Percentiles rank a stretch among this genome's conserved stretches.
Evolutionary conservation across 306 rosid genomes (phyloP).

Genomic region (Prinsepia uniflora): DNA sequence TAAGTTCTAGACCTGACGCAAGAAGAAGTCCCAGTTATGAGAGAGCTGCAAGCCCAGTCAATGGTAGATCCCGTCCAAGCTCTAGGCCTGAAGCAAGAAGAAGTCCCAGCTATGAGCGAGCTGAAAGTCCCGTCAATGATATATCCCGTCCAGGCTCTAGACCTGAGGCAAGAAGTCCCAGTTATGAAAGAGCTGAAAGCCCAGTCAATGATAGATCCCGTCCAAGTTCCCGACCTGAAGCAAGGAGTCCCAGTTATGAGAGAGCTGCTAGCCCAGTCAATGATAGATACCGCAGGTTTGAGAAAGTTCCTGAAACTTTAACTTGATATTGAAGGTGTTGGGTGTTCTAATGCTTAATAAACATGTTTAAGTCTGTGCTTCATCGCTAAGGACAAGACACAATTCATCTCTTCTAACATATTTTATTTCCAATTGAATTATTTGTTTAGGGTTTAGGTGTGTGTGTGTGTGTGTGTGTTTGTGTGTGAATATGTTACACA

Average conservation of each 20-base stretch:
- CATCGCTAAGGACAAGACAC: background rate
- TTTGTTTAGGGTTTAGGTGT: background rate
- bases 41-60: conserved; percentile 45
- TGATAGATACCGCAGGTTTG: conserved; percentile 62
- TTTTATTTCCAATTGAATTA: background rate
- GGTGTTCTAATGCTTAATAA: background rate
- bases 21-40: conserved; percentile 65
- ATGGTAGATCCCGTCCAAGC: conserved; percentile 4
- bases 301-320: background rate
- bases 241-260: conserved; percentile 11
- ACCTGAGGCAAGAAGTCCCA: conserved; percentile 6
- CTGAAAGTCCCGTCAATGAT: conserved; percentile 24
- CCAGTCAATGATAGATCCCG: conserved; percentile 43
- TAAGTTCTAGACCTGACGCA: background rate
- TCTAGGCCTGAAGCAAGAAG: background rate
- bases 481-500: background rate
- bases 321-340: background rate
- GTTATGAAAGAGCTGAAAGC: conserved; percentile 11
- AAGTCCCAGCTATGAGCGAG: conserved; percentile 7
- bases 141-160: conserved; percentile 33
- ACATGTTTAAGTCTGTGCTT: background rate
- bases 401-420: background rate
- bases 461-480: background rate
- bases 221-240: conserved; percentile 1
- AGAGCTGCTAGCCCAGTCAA: conserved; percentile 6